Evolutionary conservation across 306 rosid species (phyloP), one percentile per base, ranked within the genome.

Genomic region (Glycyrrhiza uralensis): DNA sequence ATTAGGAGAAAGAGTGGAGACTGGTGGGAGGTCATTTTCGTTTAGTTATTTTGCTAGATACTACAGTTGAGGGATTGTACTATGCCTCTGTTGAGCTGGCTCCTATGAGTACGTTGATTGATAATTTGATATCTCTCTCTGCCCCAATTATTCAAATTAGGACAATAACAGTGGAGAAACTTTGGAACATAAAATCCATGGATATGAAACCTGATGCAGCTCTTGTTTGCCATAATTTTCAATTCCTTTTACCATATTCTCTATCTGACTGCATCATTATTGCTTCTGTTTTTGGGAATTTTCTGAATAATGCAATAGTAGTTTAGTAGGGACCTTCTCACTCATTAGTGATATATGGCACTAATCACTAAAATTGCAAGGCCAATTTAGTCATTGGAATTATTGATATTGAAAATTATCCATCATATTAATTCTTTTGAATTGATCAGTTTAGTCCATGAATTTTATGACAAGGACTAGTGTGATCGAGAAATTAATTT

Each of bases 21-120:
- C 81, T 70, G 93, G 96, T 87, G 87, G 84, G 4, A 30, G 5
- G 97, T 92, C 96, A 36, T 69, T 87, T 84, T 89, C 96, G 33
- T 81, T 84, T 80, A 84, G 93, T 89, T 87, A 86, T 77, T 75
- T 68, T 54, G 70, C 90, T 23, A 81, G 79, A 79, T 54, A 47
- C 89, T n/a, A 81, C 74, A 81, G 80, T 74, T 35, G 69, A 49
- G 69, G 66, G 18, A 49, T 66, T 9, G 85, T 79, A 77, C 89
- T 52, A n/a, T 71, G 66, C 33, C 76, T 59, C 14, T 18, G 6
- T 36, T 77, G 32, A 84, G 87, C 87, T 86, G 87, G 70, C 82
- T 10, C 7, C n/a, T n/a, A n/a, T n/a, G n/a, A 19, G 5, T 57
- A 74, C n/a, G 17, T 78, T 72, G 81, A 62, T 82, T 68, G 5